Conservation (phyloP, 768 basidiomycete species). For the Suillus subalutaceus region DNA sequence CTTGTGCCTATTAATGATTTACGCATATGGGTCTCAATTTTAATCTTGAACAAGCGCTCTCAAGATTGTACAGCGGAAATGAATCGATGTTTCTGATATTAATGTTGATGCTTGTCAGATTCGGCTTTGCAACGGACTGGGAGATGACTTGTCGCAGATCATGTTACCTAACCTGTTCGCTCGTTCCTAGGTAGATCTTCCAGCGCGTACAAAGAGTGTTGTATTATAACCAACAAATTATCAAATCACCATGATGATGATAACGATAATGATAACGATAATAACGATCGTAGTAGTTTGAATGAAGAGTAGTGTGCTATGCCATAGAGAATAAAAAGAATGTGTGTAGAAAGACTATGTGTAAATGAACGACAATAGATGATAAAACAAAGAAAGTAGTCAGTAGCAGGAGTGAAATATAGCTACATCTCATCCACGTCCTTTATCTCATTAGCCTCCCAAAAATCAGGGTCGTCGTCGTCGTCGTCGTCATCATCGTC, state of each 20-base stretch:
- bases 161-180: background rate
- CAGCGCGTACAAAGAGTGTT: background rate
- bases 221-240: background rate
- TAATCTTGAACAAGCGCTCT: no score
- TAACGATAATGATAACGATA: background rate
- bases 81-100: background rate
- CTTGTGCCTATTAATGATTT: background rate
- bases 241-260: background rate
- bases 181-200: no score
- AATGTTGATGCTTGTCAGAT: background rate
- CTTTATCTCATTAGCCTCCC: no score
- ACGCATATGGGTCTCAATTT: background rate
- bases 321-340: background rate
- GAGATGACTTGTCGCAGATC: background rate
- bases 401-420: background rate
- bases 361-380: background rate
- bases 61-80: background rate
- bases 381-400: background rate
- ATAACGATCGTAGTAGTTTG: background rate
- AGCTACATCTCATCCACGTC: background rate
- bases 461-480: no score
- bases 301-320: background rate
- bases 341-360: background rate
- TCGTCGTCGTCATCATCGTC: no score
- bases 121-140: background rate